Conservation (phyloP, 768 basidiomycete genomes). For the Calocybe gangraenosa region DNA sequence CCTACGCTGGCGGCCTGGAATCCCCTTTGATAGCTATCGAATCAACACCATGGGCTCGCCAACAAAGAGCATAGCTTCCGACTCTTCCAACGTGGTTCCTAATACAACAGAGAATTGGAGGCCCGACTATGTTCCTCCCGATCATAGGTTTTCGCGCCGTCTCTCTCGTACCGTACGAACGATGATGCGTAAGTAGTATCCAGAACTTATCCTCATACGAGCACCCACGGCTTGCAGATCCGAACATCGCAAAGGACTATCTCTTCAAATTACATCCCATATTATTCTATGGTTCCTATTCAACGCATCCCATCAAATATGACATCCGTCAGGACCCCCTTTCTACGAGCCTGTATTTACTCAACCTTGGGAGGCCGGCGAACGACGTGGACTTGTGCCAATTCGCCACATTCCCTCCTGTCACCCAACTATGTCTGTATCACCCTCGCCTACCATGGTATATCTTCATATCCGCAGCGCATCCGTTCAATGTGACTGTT, state of each 20-base stretch:
- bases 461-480: constrained; percentile 38
- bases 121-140: constrained; percentile 11
- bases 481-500: constrained; percentile 42
- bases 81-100: too few relatives aligned
- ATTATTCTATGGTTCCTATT: constrained; percentile 7
- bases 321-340: constrained; percentile 16
- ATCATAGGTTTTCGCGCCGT: not conserved
- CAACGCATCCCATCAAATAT: constrained; percentile 10
- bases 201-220: not conserved
- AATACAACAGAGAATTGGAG: too few relatives aligned
- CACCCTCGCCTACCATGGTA: constrained; percentile 50
- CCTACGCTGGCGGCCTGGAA: too few relatives aligned
- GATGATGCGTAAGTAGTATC: not conserved
- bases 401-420: constrained; percentile 43
- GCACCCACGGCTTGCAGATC: too few relatives aligned
- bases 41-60: constrained; percentile 4
- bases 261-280: constrained; percentile 11
- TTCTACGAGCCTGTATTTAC: constrained; percentile 9
- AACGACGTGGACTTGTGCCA: constrained; percentile 21
- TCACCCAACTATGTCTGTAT: constrained; percentile 42
- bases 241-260: not conserved
- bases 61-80: too few relatives aligned
- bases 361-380: constrained; percentile 12
- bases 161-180: constrained; percentile 3
- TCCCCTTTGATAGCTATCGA: too few relatives aligned